Base-by-base conservation (phyloP, 129 eudicot genomes). In the Centella asiatica region DNA sequence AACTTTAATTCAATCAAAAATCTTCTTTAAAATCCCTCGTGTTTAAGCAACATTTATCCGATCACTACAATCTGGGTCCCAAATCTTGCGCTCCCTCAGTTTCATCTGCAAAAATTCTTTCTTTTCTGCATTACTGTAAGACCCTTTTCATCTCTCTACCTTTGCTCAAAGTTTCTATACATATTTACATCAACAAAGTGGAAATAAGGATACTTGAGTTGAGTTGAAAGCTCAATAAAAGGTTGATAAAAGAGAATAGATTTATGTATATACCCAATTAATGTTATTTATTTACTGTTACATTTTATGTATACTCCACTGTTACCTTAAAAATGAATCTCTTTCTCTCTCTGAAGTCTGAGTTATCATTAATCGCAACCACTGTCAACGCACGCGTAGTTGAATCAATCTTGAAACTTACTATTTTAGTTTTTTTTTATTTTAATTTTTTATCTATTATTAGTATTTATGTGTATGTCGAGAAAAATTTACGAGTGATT, bases 401-500 rank as follows among this genome's bases (percentile, higher is more conserved):
- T 42, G 37, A 44, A 62, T 42, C 25, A 15, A 44, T 19, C 6
- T 51, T 6, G 47, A 22, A 17, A 19, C 15, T 36, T 10, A 49
- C 39, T 3, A 4, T 4, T 34, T 34, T 4, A 34, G 9, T 34
- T 3, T 9, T 34, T 34, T 34, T 34, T 3, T 34, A 65, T 32
- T 26, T 62, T 25, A 62, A 25, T 10, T 14, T 50, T 45, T 34
- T 25, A 64, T 17, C 31, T 18, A 26, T 6, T 46, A 11, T 44
- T 68, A 22, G 22, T 24, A 18, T 28, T 13, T 20, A 23, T 20
- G 6, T 67, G 12, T 67, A 17, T 15, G 11, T 40, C 34, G 24
- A 46, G 57, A 5, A 44, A 34, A 18, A 20, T 26, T 44, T 68
- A 47, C 56, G 72, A 34, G 39, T 51, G 24, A 47, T 69, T 62